Percentiles rank a stretch among this genome's conserved stretches.
phyloP scores from a whole-genome alignment of 495 filamentous ascomycete genomes.

The Penicillium canariense region DNA sequence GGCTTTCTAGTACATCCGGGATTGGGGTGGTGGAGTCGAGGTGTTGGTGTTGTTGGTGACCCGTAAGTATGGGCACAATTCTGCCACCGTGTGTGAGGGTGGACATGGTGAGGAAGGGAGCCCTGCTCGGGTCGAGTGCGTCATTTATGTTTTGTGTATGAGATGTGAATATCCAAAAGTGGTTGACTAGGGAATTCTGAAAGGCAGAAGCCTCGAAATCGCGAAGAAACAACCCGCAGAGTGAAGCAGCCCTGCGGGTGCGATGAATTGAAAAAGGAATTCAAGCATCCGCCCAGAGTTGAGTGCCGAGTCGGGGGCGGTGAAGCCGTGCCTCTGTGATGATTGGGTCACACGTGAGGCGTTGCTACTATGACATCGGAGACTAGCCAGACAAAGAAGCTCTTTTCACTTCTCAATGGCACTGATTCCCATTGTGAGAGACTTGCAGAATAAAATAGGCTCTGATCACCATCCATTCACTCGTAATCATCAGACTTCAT shows the following conservation, averaged over 20 bases:
- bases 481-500: not conserved
- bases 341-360: constrained; percentile 24
- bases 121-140: constrained; percentile 34
- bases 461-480: not conserved
- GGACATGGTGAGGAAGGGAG: constrained; percentile 39
- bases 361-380: constrained; percentile 28
- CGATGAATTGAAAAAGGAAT: constrained; percentile 29
- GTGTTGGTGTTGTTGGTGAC: constrained; percentile 25
- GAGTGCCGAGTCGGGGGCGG: constrained; percentile 23
- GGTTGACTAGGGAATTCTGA: constrained; percentile 2
- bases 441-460: not conserved
- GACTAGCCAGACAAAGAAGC: not conserved
- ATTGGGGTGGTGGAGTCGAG: constrained; percentile 21
- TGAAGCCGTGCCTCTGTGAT: constrained; percentile 7
- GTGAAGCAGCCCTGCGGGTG: constrained; percentile 29
- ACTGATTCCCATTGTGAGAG: not conserved
- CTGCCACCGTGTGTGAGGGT: constrained; percentile 43
- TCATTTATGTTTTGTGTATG: constrained; percentile 36
- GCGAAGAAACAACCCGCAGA: constrained; percentile 24
- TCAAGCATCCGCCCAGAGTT: constrained; percentile 13
- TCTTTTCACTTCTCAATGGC: not conserved
- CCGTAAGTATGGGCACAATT: constrained; percentile 48
- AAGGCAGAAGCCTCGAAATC: constrained; percentile 1
- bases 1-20: constrained; percentile 10
- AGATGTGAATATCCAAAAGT: constrained; percentile 9